phyloP scores from a whole-genome alignment of 805 yeast species.

The Saccharomyces mikatae region DNA sequence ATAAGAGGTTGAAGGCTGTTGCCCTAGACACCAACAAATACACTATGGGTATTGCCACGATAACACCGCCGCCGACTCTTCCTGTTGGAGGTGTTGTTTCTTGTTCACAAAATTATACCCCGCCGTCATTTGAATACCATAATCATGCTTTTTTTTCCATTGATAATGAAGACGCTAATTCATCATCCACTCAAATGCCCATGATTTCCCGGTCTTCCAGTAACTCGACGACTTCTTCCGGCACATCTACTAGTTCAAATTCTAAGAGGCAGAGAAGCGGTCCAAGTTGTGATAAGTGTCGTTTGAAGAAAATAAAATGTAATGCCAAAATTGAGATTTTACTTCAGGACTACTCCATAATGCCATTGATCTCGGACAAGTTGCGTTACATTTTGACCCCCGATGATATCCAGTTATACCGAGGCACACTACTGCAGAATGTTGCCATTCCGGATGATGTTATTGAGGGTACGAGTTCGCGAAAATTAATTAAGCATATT shows the following conservation, averaged over 20 bases:
- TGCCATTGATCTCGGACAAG: constrained; percentile 10
- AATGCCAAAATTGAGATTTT: constrained; percentile 53
- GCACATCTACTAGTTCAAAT: neutral
- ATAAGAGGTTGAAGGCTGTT: constrained; percentile 14
- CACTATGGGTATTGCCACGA: constrained; percentile 2
- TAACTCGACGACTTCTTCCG: neutral
- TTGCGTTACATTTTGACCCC: constrained; percentile 19
- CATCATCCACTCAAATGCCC: neutral
- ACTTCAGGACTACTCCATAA: constrained; percentile 18
- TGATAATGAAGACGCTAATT: neutral
- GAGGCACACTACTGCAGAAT: neutral
- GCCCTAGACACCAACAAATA: neutral
- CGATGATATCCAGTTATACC: constrained; percentile 8
- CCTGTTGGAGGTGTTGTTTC: neutral
- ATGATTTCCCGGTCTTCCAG: neutral
- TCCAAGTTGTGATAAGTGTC: constrained; percentile 68
- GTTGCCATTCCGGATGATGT: neutral
- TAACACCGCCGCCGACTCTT: constrained; percentile 8
- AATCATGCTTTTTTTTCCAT: neutral
- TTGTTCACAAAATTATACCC: neutral
- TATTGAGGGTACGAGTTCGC: neutral
- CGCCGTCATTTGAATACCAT: neutral
- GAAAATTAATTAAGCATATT: constrained; percentile 21
- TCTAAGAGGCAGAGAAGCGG: constrained; percentile 56
- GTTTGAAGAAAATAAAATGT: constrained; percentile 67